These are phyloP conservation scores for Globisporangium cederbergense DNA, from an alignment of 352 stramenopile species.

Conservation along the genomic window DNA sequence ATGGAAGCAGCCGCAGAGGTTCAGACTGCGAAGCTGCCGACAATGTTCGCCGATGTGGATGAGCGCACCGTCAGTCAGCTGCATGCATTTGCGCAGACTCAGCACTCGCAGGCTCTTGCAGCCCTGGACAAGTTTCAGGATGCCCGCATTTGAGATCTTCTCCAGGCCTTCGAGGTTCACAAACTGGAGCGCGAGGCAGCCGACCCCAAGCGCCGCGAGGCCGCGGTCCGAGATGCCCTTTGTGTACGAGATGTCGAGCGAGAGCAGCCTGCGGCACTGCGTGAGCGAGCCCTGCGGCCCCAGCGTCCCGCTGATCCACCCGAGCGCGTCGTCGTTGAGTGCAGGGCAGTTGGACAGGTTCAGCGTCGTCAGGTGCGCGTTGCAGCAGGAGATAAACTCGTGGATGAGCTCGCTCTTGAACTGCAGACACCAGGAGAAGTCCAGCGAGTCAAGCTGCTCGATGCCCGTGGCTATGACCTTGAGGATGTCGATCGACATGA, in stretches of 20 bases:
- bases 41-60: conserved; percentile 45
- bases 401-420: conserved; percentile 55
- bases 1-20: conserved; percentile 56
- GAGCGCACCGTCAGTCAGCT: conserved; percentile 52
- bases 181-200: conserved; percentile 62
- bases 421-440: conserved; percentile 57
- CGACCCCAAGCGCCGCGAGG: conserved; percentile 39
- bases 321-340: conserved; percentile 70
- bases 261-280: conserved; percentile 55
- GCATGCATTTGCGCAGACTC: conserved; percentile 56
- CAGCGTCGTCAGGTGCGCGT: conserved; percentile 40
- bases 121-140: conserved; percentile 41
- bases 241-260: conserved; percentile 67
- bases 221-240: conserved; percentile 55
- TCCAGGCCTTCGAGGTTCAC: conserved; percentile 71
- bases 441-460: conserved; percentile 42
- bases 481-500: conserved; percentile 48
- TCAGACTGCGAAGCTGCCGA: conserved; percentile 51
- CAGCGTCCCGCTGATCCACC: conserved; percentile 63
- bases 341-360: conserved; percentile 56
- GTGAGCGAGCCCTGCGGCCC: conserved; percentile 63
- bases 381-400: conserved; percentile 76
- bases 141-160: conserved; percentile 43
- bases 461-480: conserved; percentile 75
- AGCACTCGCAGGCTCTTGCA: conserved; percentile 57